These are phyloP conservation scores for Trichoderma virens DNA, from an alignment of 495 filamentous ascomycete species.

Conservation along the genomic window DNA sequence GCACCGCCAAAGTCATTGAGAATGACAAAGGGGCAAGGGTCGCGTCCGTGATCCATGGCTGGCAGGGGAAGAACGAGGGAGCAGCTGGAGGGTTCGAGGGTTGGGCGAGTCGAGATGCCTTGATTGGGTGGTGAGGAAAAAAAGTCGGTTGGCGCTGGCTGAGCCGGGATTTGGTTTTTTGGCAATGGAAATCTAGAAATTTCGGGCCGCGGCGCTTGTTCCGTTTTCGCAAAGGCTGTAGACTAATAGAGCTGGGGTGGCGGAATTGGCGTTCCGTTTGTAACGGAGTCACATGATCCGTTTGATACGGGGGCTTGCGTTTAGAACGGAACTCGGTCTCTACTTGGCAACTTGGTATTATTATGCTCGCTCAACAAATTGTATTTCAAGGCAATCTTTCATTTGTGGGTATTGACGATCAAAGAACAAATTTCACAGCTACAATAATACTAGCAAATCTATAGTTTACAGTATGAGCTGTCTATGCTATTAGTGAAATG, in stretches of 20 bases:
- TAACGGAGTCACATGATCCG: neutral
- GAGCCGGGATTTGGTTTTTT: too few species aligned
- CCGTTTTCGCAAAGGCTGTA: constrained; percentile 2
- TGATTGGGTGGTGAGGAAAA: neutral
- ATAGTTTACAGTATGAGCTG: too few species aligned
- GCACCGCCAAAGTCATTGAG: constrained; percentile 96
- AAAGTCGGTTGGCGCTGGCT: neutral
- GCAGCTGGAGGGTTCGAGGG: neutral
- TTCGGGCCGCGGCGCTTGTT: neutral
- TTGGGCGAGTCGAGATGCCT: neutral
- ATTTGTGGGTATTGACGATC: too few species aligned
- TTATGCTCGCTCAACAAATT: too few species aligned
- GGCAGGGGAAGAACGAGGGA: neutral
- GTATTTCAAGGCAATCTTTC: too few species aligned
- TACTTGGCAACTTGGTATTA: too few species aligned
- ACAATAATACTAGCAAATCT: too few species aligned
- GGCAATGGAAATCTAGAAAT: neutral
- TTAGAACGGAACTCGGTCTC: neutral
- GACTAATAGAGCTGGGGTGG: neutral
- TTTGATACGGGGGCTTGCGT: neutral
- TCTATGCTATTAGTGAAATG: too few species aligned
- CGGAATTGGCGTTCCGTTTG: constrained; percentile 3
- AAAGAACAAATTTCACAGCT: too few species aligned
- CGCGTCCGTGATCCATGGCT: constrained; percentile 71
- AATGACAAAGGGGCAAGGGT: constrained; percentile 94